Evolutionary conservation across 164 flowering plant genomes (phyloP).

Genomic region (Dillenia turbinata): DNA sequence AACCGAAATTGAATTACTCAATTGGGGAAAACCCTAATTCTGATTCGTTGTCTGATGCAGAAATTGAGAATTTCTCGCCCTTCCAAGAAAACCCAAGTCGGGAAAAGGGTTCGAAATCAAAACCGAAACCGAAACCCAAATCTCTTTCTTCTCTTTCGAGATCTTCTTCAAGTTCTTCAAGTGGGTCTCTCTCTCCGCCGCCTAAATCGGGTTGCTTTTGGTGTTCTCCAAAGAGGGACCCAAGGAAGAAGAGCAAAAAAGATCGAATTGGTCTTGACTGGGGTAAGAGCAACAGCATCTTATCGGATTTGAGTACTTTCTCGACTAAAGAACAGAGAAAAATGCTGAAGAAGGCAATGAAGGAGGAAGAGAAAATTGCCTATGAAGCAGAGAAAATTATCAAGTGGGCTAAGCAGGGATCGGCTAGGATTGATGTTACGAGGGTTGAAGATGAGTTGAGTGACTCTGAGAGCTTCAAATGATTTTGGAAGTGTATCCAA

Average conservation of each 20-base stretch:
- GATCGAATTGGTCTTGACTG: conserved; percentile 20
- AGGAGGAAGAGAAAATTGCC: conserved; percentile 48
- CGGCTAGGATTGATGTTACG: conserved; percentile 45
- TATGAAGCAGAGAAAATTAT: conserved; percentile 63
- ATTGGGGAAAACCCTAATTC: not conserved
- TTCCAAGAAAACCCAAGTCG: conserved; percentile 6
- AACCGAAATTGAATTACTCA: not conserved
- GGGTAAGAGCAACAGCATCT: conserved; percentile 34
- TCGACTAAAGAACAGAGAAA: conserved; percentile 44
- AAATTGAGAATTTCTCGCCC: conserved; percentile 9
- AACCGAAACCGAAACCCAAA: conserved; percentile 10
- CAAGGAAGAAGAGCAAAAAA: conserved; percentile 27
- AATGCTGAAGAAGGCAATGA: conserved; percentile 46
- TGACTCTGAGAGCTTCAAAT: conserved; percentile 31
- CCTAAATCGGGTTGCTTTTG: conserved; percentile 44
- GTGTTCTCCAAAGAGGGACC: conserved; percentile 42
- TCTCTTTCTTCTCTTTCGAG: conserved; percentile 14
- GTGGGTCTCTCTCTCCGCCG: conserved; percentile 32
- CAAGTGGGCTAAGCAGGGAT: conserved; percentile 63
- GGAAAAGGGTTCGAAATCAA: not conserved
- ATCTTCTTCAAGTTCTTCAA: conserved; percentile 13
- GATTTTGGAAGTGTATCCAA: not conserved
- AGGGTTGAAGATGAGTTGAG: conserved; percentile 35
- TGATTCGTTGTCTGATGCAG: conserved; percentile 1
- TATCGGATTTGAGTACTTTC: conserved; percentile 40